Conservation (phyloP, 257 asterid species). For the Leptodermis oblonga region DNA sequence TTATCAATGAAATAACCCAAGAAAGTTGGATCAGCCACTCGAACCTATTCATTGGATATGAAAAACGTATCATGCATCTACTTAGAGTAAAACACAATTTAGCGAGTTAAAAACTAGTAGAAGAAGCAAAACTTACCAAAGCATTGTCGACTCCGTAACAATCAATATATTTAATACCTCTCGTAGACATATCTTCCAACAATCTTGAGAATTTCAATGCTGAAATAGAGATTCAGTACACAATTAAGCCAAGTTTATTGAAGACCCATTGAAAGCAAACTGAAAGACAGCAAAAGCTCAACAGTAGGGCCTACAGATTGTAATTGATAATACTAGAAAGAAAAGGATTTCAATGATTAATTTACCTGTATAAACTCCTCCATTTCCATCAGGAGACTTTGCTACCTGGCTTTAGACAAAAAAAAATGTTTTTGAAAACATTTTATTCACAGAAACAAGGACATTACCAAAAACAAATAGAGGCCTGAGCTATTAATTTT, state of each 20-base stretch:
- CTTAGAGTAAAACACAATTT: background rate
- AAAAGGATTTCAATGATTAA: background rate
- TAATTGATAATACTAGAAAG: background rate
- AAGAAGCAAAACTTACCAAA: conserved; percentile 46
- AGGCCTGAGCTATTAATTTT: background rate
- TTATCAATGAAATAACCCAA: conserved; percentile 91
- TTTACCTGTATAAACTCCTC: conserved; percentile 92
- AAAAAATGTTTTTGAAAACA: conserved; percentile 21
- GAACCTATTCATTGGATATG: conserved; percentile 55
- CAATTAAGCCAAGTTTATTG: conserved; percentile 16
- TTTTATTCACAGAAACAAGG: conserved; percentile 2
- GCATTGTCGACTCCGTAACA: conserved; percentile 99
- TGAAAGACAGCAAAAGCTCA: background rate
- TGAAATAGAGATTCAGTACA: conserved; percentile 31
- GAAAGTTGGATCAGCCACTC: conserved; percentile 95
- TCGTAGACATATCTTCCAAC: conserved; percentile 85
- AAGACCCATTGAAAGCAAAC: conserved; percentile 13
- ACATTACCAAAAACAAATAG: background rate
- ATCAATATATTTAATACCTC: conserved; percentile 85
- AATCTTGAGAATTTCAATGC: conserved; percentile 71
- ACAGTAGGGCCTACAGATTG: background rate
- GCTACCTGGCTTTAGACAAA: conserved; percentile 67
- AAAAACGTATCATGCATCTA: background rate
- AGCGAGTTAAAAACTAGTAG: background rate
- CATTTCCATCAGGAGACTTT: conserved; percentile 97